A percentile compares a stretch with the other conserved stretches of the same genome.
phyloP scores from a whole-genome alignment of 2,329 filamentous ascomycete species.

The Blumeria hordei region DNA sequence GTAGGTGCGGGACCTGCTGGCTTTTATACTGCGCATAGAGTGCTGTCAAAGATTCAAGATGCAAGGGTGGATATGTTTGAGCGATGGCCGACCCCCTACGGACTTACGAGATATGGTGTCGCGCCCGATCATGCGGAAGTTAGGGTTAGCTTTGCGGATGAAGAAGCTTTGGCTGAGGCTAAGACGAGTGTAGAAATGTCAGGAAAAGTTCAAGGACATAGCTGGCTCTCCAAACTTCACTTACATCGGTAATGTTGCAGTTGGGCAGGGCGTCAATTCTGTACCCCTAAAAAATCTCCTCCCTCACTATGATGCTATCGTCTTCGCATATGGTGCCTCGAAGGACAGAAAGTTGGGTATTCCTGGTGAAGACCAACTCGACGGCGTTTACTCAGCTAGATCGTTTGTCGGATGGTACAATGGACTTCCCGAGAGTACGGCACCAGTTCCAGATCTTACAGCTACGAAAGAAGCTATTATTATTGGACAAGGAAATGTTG shows the following conservation, averaged over 20 bases:
- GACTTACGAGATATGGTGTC: slow-evolving; percentile 78
- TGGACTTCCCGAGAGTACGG: slow-evolving; percentile 60
- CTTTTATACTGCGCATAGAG: slow-evolving; percentile 76
- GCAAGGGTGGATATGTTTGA: slow-evolving; percentile 89
- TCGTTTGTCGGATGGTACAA: slow-evolving; percentile 99
- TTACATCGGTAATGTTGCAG: slow-evolving; percentile 71
- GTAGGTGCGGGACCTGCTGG: slow-evolving; percentile 87
- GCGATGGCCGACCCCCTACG: slow-evolving; percentile 73
- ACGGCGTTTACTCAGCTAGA: slow-evolving; percentile 64
- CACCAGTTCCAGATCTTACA: slow-evolving; percentile 48
- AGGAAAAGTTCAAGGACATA: slow-evolving; percentile 80
- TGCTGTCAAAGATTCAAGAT: slow-evolving; percentile 51
- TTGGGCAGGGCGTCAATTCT: slow-evolving; percentile 31
- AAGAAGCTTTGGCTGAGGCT: slow-evolving; percentile 2
- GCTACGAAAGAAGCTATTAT: slow-evolving; percentile 63
- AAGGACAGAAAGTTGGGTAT: slow-evolving; percentile 59
- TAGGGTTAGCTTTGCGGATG: slow-evolving; percentile 34
- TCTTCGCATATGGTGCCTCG: slow-evolving; percentile 82
- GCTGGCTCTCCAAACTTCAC: slow-evolving; percentile 62
- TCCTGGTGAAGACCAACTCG: slow-evolving; percentile 48
- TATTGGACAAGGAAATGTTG: slow-evolving; percentile 89
- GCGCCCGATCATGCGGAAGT: slow-evolving; percentile 98
- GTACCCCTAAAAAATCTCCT: slow-evolving; percentile 45
- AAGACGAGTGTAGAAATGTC: slow-evolving; percentile 45
- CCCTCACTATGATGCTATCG: slow-evolving; percentile 70